Conservation (phyloP, 2,329 filamentous ascomycete species). For the Penicillium sp. region DNA sequence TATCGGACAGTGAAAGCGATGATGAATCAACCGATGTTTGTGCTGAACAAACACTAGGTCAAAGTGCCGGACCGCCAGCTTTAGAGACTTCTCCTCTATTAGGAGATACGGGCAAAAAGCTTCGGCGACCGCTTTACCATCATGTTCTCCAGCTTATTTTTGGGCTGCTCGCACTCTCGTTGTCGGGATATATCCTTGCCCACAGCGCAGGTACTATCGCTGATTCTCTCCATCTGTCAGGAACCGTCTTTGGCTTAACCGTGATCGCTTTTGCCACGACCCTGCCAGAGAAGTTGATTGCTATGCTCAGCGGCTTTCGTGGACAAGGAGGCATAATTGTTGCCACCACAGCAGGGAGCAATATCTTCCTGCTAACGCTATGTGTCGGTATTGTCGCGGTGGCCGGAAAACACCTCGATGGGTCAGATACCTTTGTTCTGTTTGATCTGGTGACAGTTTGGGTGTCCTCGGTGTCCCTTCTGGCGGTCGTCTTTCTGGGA, state of each 20-base stretch:
- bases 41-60: neutral
- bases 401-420: neutral
- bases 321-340: constrained; percentile 52
- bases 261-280: constrained; percentile 54
- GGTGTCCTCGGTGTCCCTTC: constrained; percentile 18
- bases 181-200: constrained; percentile 52
- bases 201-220: constrained; percentile 45
- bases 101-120: constrained; percentile 1
- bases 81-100: constrained; percentile 23
- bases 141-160: constrained; percentile 46
- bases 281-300: constrained; percentile 54
- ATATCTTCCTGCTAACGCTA: constrained; percentile 54
- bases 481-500: constrained; percentile 17
- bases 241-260: constrained; percentile 48
- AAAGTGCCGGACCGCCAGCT: neutral
- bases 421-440: constrained; percentile 17
- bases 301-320: constrained; percentile 48
- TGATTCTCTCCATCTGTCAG: constrained; percentile 44
- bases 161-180: constrained; percentile 45
- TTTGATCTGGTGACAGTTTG: constrained; percentile 27
- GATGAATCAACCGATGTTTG: constrained; percentile 16
- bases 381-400: constrained; percentile 42
- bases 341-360: constrained; percentile 54
- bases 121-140: constrained; percentile 30
- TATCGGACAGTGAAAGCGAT: constrained; percentile 46